phyloP scores from a whole-genome alignment of 176 grass and related monocot genomes.

The Themeda triandra region DNA sequence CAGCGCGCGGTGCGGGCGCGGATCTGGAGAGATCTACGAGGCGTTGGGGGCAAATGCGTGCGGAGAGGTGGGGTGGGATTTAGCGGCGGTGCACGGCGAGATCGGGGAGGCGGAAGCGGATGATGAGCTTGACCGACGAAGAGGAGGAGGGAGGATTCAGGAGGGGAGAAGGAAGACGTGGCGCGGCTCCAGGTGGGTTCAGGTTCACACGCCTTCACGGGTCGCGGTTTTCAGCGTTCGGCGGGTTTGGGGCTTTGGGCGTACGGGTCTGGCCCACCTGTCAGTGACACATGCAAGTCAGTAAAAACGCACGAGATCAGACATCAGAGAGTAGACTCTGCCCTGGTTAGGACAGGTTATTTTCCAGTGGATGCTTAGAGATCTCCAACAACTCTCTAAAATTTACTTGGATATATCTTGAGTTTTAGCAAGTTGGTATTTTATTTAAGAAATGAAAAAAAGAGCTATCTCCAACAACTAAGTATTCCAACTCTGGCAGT shows the following conservation, averaged over 20 bases:
- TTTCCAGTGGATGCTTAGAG: too few relatives aligned
- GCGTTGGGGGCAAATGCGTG: slow-evolving; percentile 8
- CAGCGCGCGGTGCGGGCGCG: slow-evolving; percentile 13
- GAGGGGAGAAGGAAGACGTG: background rate
- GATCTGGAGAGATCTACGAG: slow-evolving; percentile 43
- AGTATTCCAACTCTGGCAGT: too few relatives aligned
- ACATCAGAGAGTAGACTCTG: too few relatives aligned
- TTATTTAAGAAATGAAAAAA: too few relatives aligned
- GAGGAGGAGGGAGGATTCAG: background rate
- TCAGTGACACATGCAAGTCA: background rate
- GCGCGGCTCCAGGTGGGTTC: background rate
- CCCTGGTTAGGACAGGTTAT: too few relatives aligned
- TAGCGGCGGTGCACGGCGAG: slow-evolving; percentile 36
- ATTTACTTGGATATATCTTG: too few relatives aligned
- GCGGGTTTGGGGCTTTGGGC: background rate
- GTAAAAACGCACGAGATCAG: too few relatives aligned
- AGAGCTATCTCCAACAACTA: too few relatives aligned
- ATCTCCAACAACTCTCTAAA: too few relatives aligned
- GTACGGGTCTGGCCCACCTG: background rate
- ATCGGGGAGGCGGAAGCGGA: slow-evolving; percentile 22
- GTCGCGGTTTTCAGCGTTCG: background rate
- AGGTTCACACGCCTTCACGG: background rate
- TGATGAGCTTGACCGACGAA: slow-evolving; percentile 5
- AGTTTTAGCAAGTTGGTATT: too few relatives aligned
- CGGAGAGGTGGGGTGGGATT: background rate